Base-by-base conservation (phyloP, 768 basidiomycete genomes). In the Exidia glandulosa region DNA sequence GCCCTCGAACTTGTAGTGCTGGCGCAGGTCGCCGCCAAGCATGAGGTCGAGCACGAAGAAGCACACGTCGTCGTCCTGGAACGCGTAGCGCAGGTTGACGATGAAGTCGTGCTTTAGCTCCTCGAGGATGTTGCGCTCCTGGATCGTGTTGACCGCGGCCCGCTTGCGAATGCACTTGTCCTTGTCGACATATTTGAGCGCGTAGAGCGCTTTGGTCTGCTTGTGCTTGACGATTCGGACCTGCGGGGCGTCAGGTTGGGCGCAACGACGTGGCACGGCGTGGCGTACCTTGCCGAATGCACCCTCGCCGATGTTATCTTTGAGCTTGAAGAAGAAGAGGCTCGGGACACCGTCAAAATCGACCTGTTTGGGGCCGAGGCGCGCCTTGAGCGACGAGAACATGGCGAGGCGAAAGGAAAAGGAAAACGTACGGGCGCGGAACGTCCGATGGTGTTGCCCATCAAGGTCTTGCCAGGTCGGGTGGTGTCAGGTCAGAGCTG, bases 101-200 rank as follows among this genome's bases (percentile, higher is more conserved):
- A 94, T 75, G 69, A 91, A 94, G 25, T 90, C 84, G 67, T 94
- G 90, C 70, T 94, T 88, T 64, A 96, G 85, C 83, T 97, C 94
- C 73, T 98, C 94, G 25, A 97, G 77, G 48, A 98, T 76, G 57
- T 90, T 79, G 31, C 94, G 82, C 73, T 97, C 94, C 50, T 54
- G 41, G 23, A 97, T 90, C 66, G 91, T 86, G 70, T 96, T 94
- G 29, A 88, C 88, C 9, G 94, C 82, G 12, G 94, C 91, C 72
- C 87, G 90, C 76, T 93, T 91, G 70, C 86, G 86, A 62, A 93
- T 85, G 72, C 92, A 90, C 69, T 85, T 86, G 56, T 90, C 81
- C 73, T 98, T 98, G 74, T 97, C 94, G 76, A 98, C 94, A 75
- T 98, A 97, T 69, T 98, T 98, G 74, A 97, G 84, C 25, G 94